Base-by-base conservation (phyloP, 768 basidiomycete species). In the Dioszegia aurantiaca region DNA sequence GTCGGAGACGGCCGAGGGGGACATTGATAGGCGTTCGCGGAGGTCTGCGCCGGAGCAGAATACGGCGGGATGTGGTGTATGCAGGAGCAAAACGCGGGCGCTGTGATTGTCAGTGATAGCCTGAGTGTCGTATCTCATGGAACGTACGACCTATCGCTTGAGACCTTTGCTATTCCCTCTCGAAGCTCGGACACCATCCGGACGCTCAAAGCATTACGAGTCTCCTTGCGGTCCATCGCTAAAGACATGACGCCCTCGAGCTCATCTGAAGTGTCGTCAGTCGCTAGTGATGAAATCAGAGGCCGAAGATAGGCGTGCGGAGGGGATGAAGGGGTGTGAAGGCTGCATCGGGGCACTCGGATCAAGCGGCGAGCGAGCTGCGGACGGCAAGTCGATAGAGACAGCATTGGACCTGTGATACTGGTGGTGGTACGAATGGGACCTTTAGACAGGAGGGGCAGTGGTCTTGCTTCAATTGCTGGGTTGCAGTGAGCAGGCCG, bases 21-120 rank as follows among this genome's bases (percentile, higher is more conserved):
- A 79, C 92, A 97, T 95, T 1, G 82, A 82, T n/a, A 85, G 84
- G 54, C 92, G 81, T 72, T 97, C 92, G 48, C 80, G 80, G 44
- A 95, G 83, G 75, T 97, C 92, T 8, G 92, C 92, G 11, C 92
- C 92, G 16, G 92, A 86, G 72, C 92, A 97, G 78, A 95, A 97
- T 2, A 88, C 81, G 23, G 85, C 85, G n/a, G 81, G 65, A 0
- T 85, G 82, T 0, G 88, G 83, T 6, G 92, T 92, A 53, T 86
- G 83, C n/a, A 97, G 74, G 55, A 97, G 85, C 59, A 97, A 82
- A 0, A 87, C 84, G 56, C 90, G 86, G 52, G 86, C 80, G 56
- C 87, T 90, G 61, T 58, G 51, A 54, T 49, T 27, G n/a, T 39
- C 5, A 41, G 49, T 28, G 5, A 2, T 16, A 39, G 43, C 19